Percentiles rank a stretch among this genome's conserved stretches.
phyloP scores from a whole-genome alignment of 495 filamentous ascomycete genomes.

The Daldinia childiae region DNA sequence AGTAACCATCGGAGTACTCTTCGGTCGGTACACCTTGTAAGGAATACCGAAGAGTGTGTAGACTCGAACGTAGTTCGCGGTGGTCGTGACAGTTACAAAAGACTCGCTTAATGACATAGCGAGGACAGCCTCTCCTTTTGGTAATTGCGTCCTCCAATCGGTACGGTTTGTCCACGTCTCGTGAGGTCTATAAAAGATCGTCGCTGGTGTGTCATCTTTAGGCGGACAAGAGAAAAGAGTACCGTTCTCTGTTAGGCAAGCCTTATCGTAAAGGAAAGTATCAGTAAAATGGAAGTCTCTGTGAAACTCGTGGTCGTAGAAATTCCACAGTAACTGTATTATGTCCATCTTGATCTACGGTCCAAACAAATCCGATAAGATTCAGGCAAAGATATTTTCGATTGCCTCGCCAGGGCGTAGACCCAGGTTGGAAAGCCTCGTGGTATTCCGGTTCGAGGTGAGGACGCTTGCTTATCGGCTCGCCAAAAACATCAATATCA shows the following conservation, averaged over 20 bases:
- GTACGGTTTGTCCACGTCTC: slow-evolving; percentile 92
- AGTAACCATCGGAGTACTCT: slow-evolving; percentile 86
- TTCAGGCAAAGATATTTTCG: slow-evolving; percentile 93
- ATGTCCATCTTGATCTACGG: slow-evolving; percentile 92
- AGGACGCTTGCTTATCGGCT: slow-evolving; percentile 54
- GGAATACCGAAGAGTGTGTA: slow-evolving; percentile 94
- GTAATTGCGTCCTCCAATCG: slow-evolving; percentile 89
- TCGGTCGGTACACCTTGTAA: slow-evolving; percentile 86
- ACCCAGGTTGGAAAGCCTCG: slow-evolving; percentile 87
- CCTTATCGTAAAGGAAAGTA: slow-evolving; percentile 93
- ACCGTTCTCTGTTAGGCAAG: slow-evolving; percentile 86
- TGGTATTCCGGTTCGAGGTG: slow-evolving; percentile 75
- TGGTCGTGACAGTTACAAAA: slow-evolving; percentile 87
- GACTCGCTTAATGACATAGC: slow-evolving; percentile 93
- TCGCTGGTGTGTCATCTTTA: slow-evolving; percentile 71
- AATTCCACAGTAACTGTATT: slow-evolving; percentile 98
- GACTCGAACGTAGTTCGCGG: slow-evolving; percentile 84
- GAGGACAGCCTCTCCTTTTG: slow-evolving; percentile 79
- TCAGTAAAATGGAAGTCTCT: slow-evolving; percentile 98
- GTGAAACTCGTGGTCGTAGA: slow-evolving; percentile 91
- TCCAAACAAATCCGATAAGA: slow-evolving; percentile 94
- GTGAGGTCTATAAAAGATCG: slow-evolving; percentile 95
- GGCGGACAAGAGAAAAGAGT: slow-evolving; percentile 86
- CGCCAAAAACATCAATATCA: slow-evolving; percentile 51
- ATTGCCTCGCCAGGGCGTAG: slow-evolving; percentile 94